Evolutionary conservation across 371 early-diverging fungal species (phyloP), one percentile per base, ranked within the genome.

Genomic region (Smittium culicis): DNA sequence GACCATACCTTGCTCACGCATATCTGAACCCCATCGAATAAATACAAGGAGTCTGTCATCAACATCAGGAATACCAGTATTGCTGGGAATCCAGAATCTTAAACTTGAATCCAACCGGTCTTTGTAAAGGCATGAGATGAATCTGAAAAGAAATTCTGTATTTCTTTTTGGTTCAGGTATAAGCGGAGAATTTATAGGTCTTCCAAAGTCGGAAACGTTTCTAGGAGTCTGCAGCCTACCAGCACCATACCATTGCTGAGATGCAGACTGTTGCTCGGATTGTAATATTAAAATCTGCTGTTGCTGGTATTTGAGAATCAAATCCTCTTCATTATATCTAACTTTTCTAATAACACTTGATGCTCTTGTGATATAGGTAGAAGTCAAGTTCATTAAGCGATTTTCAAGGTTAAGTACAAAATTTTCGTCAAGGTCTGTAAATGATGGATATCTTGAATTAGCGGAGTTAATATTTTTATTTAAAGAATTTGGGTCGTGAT

Each of bases 321-420:
- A 76, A 70, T 90, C 89, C 64, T 91, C 91, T 68, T 91, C 90
- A 58, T 74, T 81, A 67, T 87, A 84, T 66, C 85, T 83, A 70
- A 89, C 79, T 55, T 81, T 79, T 67, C 85, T 77, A 57, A 89
- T 72, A 16, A 83, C 73, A 34, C 77, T 72, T 28, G 80, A 76
- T 74, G 85, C 79, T 14, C 80, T 74, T 5, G 16, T 66, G 2
- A 66, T 66, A 30, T 16, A 32, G n/a, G 56, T 61, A 35, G n/a
- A 34, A 24, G 20, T 16, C 57, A 66, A 54, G n/a, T 55, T 66
- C 11, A n/a, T 2, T 54, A 66, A 27, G 16, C 67, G 27, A 3
- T 63, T 28, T 25, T 45, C 63, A 3, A 57, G 27, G 25, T 5
- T 28, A 3, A 14, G 14, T 25, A 14, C 16, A 35, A 63, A 63